Base-by-base conservation (phyloP, 768 basidiomycete species). In the Auricularia auricula-judae region DNA sequence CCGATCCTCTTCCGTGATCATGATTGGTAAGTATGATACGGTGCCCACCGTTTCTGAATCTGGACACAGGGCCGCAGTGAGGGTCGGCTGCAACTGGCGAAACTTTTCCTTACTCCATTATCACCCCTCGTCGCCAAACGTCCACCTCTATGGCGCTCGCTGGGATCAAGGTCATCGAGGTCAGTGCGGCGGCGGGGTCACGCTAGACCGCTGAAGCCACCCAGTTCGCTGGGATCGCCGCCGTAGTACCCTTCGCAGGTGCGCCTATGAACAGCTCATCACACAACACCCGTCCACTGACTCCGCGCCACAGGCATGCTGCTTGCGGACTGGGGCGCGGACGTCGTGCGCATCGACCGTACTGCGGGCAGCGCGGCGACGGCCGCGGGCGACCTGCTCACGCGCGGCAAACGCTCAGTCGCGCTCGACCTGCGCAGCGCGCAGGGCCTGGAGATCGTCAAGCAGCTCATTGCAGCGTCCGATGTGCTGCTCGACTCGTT, bases 401-500 rank as follows among this genome's bases (percentile, higher is more conserved):
- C 80, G 70, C 82, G 88, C 36, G 84, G 86, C 21, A 93, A 93
- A 71, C 85, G 86, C 5, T 90, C 90, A n/a, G 78, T 91, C 62
- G 78, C 82, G 16, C 76, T 93, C 64, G 82, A 89, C 68, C 79
- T 84, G 18, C 93, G 92, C 76, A 72, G 78, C 7, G 72, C 78
- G 10, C 79, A 78, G 35, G 91, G 91, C 39, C 72, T 81, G 54
- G 80, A 80, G 21, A 71, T 85, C 23, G 70, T 86, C 64, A 80
- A 79, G 71, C 81, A 77, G 56, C 77, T 93, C 65, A 81, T 92
- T 29, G 72, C 77, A 34, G 73, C 79, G 43, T 86, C 89, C n/a
- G 91, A 93, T 72, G 80, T 93, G 16, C 76, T 93, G 56, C 89
- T 93, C 69, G 91, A 93, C 71, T 85, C 91, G 1, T 93, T 88